A percentile compares a stretch with the other conserved stretches of the same genome.
Evolutionary conservation across 352 stramenopile genomes (phyloP).

Genomic region (Aphanomyces euteiches): DNA sequence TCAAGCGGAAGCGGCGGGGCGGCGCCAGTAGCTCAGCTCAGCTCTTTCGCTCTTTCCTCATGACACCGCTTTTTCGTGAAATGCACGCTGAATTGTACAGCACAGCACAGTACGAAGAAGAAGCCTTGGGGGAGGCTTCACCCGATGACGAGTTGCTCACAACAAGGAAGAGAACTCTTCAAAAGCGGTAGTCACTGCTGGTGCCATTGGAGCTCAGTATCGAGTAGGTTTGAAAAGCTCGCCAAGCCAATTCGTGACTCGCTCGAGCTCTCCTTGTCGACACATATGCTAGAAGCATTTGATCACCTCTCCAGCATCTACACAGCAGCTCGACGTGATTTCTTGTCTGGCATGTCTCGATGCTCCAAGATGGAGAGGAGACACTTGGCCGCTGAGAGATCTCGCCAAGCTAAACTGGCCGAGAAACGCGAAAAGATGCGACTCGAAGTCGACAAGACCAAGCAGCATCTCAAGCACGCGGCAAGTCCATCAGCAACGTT

Average conservation of each 20-base stretch:
- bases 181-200: constrained; percentile 8
- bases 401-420: neutral
- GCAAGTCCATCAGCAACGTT: neutral
- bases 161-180: neutral
- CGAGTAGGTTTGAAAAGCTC: constrained; percentile 12
- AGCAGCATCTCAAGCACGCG: neutral
- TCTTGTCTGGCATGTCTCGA: neutral
- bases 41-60: constrained; percentile 18
- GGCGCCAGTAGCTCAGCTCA: neutral
- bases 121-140: too few species aligned
- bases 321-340: constrained; percentile 16
- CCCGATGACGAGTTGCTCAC: neutral
- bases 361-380: constrained; percentile 11
- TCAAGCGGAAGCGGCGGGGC: constrained; percentile 12
- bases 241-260: constrained; percentile 16
- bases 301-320: constrained; percentile 18
- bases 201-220: too few species aligned
- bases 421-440: neutral
- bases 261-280: constrained; percentile 15
- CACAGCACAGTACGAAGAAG: neutral
- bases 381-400: neutral
- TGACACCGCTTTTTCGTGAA: constrained; percentile 12
- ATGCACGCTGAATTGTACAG: constrained; percentile 11
- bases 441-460: constrained; percentile 13
- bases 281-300: constrained; percentile 11